These are phyloP conservation scores for Tuber melanosporum DNA, from an alignment of 495 filamentous ascomycete species.

Conservation along the genomic window DNA sequence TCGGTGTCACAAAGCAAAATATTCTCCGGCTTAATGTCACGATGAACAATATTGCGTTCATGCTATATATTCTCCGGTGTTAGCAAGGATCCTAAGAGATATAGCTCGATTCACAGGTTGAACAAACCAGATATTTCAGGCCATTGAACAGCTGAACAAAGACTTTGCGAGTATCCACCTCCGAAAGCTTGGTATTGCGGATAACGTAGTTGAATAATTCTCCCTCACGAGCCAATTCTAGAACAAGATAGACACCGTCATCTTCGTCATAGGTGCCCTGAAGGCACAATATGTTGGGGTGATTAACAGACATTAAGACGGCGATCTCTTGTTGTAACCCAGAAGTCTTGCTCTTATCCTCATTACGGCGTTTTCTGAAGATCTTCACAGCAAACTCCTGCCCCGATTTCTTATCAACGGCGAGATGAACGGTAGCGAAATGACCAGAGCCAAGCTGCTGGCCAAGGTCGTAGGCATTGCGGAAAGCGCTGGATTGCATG, in stretches of 20 bases:
- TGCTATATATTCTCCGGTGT: slow-evolving; percentile 59
- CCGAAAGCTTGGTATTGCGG: slow-evolving; percentile 75
- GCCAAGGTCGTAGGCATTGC: slow-evolving; percentile 75
- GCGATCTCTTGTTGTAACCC: slow-evolving; percentile 92
- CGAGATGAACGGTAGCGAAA: slow-evolving; percentile 91
- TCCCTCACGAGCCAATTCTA: slow-evolving; percentile 85
- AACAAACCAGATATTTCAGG: slow-evolving; percentile 81
- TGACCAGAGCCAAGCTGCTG: slow-evolving; percentile 92
- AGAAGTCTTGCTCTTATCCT: slow-evolving; percentile 74
- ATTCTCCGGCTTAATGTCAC: slow-evolving; percentile 98
- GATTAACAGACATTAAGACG: slow-evolving; percentile 89
- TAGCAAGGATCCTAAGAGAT: slow-evolving; percentile 39
- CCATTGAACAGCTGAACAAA: slow-evolving; percentile 91
- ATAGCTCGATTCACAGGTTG: not conserved
- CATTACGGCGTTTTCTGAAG: slow-evolving; percentile 74
- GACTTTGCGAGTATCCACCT: slow-evolving; percentile 74
- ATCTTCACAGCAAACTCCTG: slow-evolving; percentile 85
- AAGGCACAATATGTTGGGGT: slow-evolving; percentile 89
- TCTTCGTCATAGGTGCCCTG: slow-evolving; percentile 92
- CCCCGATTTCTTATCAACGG: slow-evolving; percentile 76
- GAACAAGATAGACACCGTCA: slow-evolving; percentile 81
- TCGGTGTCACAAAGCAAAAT: slow-evolving; percentile 82
- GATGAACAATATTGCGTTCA: slow-evolving; percentile 93
- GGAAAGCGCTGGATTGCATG: slow-evolving; percentile 67
- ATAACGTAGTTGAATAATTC: slow-evolving; percentile 95